Evolutionary conservation across 495 filamentous ascomycete species (phyloP).

Genomic region (Collariella sp.): DNA sequence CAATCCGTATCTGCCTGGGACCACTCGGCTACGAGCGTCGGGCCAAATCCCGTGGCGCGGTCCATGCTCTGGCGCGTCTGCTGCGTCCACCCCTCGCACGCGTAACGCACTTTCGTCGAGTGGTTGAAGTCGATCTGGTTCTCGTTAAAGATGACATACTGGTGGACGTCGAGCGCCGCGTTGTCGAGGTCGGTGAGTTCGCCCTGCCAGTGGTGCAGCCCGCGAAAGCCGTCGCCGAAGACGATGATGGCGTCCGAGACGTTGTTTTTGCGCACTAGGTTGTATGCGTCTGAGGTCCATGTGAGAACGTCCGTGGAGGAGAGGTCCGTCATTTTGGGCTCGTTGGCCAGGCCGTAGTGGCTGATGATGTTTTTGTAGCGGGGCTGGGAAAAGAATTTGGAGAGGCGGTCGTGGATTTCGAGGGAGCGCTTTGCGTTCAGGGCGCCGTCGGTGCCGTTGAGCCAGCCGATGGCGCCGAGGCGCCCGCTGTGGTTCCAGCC

Average conservation of each 20-base stretch:
- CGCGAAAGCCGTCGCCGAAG: constrained; percentile 80
- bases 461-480: constrained; percentile 63
- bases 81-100: constrained; percentile 74
- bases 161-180: constrained; percentile 84
- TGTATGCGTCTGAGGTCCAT: constrained; percentile 60
- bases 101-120: constrained; percentile 67
- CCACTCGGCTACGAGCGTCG: constrained; percentile 97
- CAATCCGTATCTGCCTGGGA: constrained; percentile 98
- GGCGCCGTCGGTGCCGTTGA: constrained; percentile 63
- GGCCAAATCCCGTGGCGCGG: constrained; percentile 75
- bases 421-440: constrained; percentile 65
- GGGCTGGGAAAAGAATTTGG: constrained; percentile 75
- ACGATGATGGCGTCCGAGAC: constrained; percentile 53
- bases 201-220: constrained; percentile 70
- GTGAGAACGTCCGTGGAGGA: constrained; percentile 49
- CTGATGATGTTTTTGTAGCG: constrained; percentile 76
- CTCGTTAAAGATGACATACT: constrained; percentile 83
- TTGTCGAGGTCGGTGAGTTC: constrained; percentile 46
- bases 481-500: constrained; percentile 85
- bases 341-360: constrained; percentile 82
- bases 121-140: constrained; percentile 66
- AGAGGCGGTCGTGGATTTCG: constrained; percentile 72
- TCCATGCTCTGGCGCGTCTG: constrained; percentile 66
- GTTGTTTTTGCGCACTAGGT: constrained; percentile 61
- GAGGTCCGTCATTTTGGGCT: constrained; percentile 70